phyloP scores from a whole-genome alignment of 1,139 yeast genomes.

The Wickerhamomyces sp. region DNA sequence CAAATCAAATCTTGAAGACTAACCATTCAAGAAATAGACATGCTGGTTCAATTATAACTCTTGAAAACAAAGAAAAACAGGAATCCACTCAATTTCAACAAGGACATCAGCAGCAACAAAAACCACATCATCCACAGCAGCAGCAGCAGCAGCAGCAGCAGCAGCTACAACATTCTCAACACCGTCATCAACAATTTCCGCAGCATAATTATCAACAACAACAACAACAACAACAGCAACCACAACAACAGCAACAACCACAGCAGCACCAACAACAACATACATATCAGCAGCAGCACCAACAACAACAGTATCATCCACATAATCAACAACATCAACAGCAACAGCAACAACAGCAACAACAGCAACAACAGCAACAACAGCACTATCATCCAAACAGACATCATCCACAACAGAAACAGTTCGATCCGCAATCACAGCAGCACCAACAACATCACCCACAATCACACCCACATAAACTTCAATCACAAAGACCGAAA shows the following conservation, averaged over 20 bases:
- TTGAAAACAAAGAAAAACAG: conserved; percentile 7
- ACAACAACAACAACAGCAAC: not conserved
- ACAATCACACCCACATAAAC: too few species aligned
- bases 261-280: not conserved
- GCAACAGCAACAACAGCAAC: conserved; percentile 3
- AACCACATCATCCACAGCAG: not conserved
- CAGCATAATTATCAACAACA: conserved; percentile 3
- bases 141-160: conserved; percentile 7
- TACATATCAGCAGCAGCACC: not conserved
- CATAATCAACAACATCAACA: not conserved
- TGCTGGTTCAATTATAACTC: conserved; percentile 19
- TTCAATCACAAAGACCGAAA: too few species aligned
- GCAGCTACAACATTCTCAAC: conserved; percentile 4
- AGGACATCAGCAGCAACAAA: conserved; percentile 1
- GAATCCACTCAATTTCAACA: conserved; percentile 8
- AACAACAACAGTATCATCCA: not conserved
- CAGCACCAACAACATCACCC: conserved; percentile 1
- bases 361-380: not conserved
- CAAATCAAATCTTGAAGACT: conserved; percentile 11
- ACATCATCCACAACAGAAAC: conserved; percentile 3
- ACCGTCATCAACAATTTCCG: not conserved
- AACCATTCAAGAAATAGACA: conserved; percentile 25
- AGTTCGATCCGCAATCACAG: conserved; percentile 1
- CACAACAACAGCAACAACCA: not conserved
- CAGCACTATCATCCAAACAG: conserved; percentile 5